Evolutionary conservation across 441 rosid genomes (phyloP).

Genomic region (Francoa sonchifolia): DNA sequence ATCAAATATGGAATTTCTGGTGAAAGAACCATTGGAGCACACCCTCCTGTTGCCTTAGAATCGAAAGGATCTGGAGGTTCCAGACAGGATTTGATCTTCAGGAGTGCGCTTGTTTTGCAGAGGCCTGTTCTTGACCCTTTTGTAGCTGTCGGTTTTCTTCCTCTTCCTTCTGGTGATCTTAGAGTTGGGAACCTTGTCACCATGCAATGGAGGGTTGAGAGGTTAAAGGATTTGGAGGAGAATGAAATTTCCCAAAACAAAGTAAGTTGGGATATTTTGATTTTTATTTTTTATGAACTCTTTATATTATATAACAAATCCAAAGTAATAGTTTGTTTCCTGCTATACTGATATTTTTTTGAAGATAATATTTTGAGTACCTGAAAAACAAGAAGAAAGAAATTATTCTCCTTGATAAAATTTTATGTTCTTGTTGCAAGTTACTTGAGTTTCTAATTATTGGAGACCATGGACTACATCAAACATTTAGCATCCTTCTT

Average conservation of each 20-base stretch:
- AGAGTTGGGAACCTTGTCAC: conserved; percentile 82
- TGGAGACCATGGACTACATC: too few relatives aligned
- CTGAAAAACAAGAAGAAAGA: too few relatives aligned
- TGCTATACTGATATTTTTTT: not conserved
- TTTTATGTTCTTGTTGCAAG: too few relatives aligned
- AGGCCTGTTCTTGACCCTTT: conserved; percentile 91
- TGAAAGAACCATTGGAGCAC: conserved; percentile 71
- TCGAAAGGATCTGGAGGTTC: conserved; percentile 23
- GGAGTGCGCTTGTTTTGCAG: conserved; percentile 64
- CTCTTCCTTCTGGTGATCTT: conserved; percentile 70
- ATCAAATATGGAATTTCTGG: conserved; percentile 73
- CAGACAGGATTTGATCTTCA: conserved; percentile 57
- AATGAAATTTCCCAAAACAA: conserved; percentile 21
- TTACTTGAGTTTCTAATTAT: too few relatives aligned
- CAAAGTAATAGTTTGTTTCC: not conserved
- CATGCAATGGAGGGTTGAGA: conserved; percentile 89
- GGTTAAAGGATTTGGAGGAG: conserved; percentile 53
- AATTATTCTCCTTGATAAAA: too few relatives aligned
- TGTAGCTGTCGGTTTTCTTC: conserved; percentile 85
- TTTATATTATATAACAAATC: not conserved
- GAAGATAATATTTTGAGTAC: too few relatives aligned
- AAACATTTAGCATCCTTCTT: too few relatives aligned
- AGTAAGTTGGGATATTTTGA: conserved; percentile 43
- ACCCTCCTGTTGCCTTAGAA: conserved; percentile 45
- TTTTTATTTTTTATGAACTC: not conserved